Evolutionary conservation across 352 stramenopile species (phyloP), one percentile per base, ranked within the genome.

Genomic region (Plasmopara viticola): DNA sequence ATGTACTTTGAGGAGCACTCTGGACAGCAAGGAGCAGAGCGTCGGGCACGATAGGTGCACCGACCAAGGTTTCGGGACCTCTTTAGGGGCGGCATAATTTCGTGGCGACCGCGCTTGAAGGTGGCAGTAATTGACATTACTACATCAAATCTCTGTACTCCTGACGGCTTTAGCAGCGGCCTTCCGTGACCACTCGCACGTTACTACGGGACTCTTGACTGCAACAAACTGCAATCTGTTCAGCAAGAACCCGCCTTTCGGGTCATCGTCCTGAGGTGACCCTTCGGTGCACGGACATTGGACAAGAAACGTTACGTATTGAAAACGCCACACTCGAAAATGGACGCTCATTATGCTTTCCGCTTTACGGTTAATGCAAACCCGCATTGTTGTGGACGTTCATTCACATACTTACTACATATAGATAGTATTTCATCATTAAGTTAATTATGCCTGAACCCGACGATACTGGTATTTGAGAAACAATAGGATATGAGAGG

Each of bases 81-180:
- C 44, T 45, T 51, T 71, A 48, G 33, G 62, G 59, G 50, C 39
- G 58, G 63, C 61, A 37, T 39, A 55, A 51, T 62, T 71, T 65
- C 43, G 46, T 65, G 59, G 54, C 35, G 12, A 55, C 35, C 47
- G 40, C 6, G 37, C 13, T 35, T 17, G 35, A 30, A 62, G 14
- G 17, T 34, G 39, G 59, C 13, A 68, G 58, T 71, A 71, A 65
- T 55, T 48, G 31, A 50, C 40, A 64, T 59, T 70, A 66, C 58
- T 62, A 46, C 56, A 60, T 51, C 43, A 53, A 33, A 14, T 34
- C n/a, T 30, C 62, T 64, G 58, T 49, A 64, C 62, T 57, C 38
- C 59, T 65, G 49, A 60, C 18, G 58, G 9, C 28, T 45, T 48
- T 65, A 40, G 39, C 48, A 46, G 44, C 38, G 34, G 35, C 38